Base-by-base conservation (phyloP, 768 basidiomycete species). In the Atractiella rhizophila region DNA sequence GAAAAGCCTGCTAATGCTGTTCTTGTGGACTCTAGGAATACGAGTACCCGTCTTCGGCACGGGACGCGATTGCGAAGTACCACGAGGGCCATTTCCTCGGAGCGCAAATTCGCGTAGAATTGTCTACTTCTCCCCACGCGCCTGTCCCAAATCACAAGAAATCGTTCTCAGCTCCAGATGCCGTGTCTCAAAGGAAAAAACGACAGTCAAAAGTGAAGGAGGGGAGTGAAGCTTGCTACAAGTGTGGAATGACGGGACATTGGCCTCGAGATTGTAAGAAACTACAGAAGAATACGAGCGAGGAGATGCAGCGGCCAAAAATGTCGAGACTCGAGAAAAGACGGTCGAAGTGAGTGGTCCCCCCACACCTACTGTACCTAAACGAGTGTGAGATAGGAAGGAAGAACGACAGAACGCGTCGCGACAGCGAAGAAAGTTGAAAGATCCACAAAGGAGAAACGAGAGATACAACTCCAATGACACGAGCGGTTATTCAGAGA, bases 81-180 rank as follows among this genome's bases (percentile, higher is more conserved):
- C 38, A 54, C 37, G 49, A 48, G 16, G 53, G 53, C 4, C 45
- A 48, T 37, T 54, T 54, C 45, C 42, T 54, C n/a, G 51, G 50
- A 26, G 50, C 47, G 25, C 45, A 46, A 44, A 52, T 54, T 43
- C 48, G 48, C 39, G 53, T 54, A 21, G 46, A 52, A 34, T 39
- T 51, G 8, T 51, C 49, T 19, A 40, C 50, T 9, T 51, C 32
- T 4, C 39, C 32, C 5, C 39, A 37, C 28, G 30, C 21, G 19
- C 21, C 36, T 6, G 39, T 23, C 23, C 20, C 45, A 18, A 39
- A 27, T 5, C 4, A 19, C 19, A 24, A 44, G 25, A 25, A 24
- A 16, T 16, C 29, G 29, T 16, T 16, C 12, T 30, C 29, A 16
- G 12, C 29, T 30, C 12, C 12, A 12, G 16, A 16, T 16, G 16